A percentile compares a stretch with the other conserved stretches of the same genome.
phyloP scores from a whole-genome alignment of 805 yeast genomes.

The Cyberlindnera maritima region DNA sequence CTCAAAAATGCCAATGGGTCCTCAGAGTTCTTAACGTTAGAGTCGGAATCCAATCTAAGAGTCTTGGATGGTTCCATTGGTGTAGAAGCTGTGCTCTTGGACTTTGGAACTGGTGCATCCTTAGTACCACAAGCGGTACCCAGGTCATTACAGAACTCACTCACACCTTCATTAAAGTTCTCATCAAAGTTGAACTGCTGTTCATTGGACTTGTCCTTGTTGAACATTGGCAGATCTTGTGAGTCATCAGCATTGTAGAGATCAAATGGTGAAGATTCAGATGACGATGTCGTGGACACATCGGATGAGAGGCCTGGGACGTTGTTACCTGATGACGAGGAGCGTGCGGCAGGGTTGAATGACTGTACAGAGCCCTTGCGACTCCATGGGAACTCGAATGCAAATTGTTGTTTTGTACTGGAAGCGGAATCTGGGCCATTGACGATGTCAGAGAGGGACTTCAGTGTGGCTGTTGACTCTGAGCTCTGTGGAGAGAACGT shows the following conservation, averaged over 20 bases:
- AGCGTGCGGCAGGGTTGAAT: constrained; percentile 1
- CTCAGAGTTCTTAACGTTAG: constrained; percentile 5
- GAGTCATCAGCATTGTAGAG: constrained; percentile 25
- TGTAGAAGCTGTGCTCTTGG: constrained; percentile 13
- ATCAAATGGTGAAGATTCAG: constrained; percentile 29
- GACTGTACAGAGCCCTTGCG: constrained; percentile 21
- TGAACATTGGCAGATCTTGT: constrained; percentile 22
- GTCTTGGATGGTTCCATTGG: background rate
- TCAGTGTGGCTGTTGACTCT: constrained; percentile 9
- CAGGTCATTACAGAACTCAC: constrained; percentile 73
- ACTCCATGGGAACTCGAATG: constrained; percentile 58
- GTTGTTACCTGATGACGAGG: constrained; percentile 3
- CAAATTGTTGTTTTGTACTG: too few species aligned
- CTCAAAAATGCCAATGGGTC: constrained; percentile 49
- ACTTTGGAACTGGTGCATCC: constrained; percentile 61
- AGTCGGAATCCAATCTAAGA: background rate
- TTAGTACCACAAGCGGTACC: constrained; percentile 82
- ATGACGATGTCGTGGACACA: constrained; percentile 27
- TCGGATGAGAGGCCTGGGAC: constrained; percentile 28
- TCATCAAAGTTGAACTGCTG: constrained; percentile 36
- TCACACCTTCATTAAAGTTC: constrained; percentile 65
- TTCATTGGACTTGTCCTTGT: constrained; percentile 5
- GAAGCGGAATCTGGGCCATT: constrained; percentile 10
- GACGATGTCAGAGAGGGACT: constrained; percentile 5
- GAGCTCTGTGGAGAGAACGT: constrained; percentile 20